These are phyloP conservation scores for Amborella trichopoda DNA, from an alignment of 164 flowering plant genomes.

Conservation along the genomic window DNA sequence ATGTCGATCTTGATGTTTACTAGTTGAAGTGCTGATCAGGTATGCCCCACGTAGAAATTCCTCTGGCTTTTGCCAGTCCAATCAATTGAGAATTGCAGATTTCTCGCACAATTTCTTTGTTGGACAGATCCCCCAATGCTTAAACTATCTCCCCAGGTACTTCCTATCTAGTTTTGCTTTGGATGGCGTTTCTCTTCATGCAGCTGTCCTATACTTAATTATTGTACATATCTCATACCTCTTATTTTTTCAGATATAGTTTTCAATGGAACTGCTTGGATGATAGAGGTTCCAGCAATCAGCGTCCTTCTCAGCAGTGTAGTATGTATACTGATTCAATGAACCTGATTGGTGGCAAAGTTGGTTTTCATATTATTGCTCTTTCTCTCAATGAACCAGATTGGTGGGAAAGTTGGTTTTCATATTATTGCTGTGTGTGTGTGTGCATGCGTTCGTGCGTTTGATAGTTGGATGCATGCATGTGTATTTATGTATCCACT, in stretches of 20 bases:
- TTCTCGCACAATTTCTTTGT: slow-evolving; percentile 70
- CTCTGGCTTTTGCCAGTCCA: slow-evolving; percentile 50
- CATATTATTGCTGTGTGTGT: background rate
- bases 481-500: background rate
- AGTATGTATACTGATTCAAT: slow-evolving; percentile 29
- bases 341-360: background rate
- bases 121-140: slow-evolving; percentile 74
- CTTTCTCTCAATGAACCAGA: background rate
- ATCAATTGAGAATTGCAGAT: slow-evolving; percentile 56
- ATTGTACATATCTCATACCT: too few species aligned
- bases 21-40: too few species aligned
- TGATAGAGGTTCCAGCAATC: slow-evolving; percentile 36
- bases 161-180: slow-evolving; percentile 1
- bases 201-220: background rate
- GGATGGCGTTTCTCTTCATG: background rate
- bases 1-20: too few species aligned
- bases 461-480: background rate
- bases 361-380: background rate
- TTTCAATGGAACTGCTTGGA: slow-evolving; percentile 82
- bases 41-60: slow-evolving; percentile 24
- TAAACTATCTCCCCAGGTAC: slow-evolving; percentile 71
- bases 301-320: slow-evolving; percentile 54
- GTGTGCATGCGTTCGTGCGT: background rate
- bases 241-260: slow-evolving; percentile 41
- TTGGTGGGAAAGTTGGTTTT: background rate